phyloP scores from a whole-genome alignment of 2,329 filamentous ascomycete genomes.

The Coniochaeta sp. region DNA sequence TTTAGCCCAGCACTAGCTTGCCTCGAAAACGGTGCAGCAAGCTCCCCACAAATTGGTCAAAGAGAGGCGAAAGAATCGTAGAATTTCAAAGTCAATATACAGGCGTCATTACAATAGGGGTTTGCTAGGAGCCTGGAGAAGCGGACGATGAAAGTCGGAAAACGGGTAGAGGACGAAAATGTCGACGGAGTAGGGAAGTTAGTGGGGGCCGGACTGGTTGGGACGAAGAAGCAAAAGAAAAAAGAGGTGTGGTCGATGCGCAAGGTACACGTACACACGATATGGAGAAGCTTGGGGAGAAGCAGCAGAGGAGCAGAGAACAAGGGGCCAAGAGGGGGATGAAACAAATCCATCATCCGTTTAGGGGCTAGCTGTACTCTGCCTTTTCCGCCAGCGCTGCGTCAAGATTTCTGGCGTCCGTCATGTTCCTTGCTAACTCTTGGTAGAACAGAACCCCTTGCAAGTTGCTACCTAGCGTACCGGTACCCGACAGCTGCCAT shows the following conservation, averaged over 20 bases:
- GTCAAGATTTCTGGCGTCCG: not conserved
- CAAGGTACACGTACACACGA: not conserved
- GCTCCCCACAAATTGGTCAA: conserved; percentile 1
- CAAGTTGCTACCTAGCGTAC: not conserved
- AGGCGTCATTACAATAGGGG: conserved; percentile 18
- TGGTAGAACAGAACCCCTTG: not conserved
- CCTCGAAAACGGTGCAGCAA: not conserved
- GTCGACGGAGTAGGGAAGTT: not conserved
- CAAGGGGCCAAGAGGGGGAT: conserved; percentile 4
- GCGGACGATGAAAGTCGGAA: conserved; percentile 3
- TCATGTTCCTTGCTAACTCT: not conserved
- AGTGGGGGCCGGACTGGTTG: conserved; percentile 3
- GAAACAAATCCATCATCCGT: conserved; percentile 3
- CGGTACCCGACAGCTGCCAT: not conserved
- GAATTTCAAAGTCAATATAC: conserved; percentile 17
- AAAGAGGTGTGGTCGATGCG: not conserved
- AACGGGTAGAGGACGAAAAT: not conserved
- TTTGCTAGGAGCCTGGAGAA: conserved; percentile 14
- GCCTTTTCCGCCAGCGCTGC: not conserved
- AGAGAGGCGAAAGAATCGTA: conserved; percentile 3
- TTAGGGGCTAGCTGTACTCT: conserved; percentile 3
- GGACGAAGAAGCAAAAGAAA: not conserved
- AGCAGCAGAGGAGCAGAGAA: not conserved
- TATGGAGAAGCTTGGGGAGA: not conserved
- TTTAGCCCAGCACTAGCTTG: not conserved